A percentile compares a stretch with the other conserved stretches of the same genome.
phyloP scores from a whole-genome alignment of 164 flowering plant species.

The Euptelea pleiosperma region DNA sequence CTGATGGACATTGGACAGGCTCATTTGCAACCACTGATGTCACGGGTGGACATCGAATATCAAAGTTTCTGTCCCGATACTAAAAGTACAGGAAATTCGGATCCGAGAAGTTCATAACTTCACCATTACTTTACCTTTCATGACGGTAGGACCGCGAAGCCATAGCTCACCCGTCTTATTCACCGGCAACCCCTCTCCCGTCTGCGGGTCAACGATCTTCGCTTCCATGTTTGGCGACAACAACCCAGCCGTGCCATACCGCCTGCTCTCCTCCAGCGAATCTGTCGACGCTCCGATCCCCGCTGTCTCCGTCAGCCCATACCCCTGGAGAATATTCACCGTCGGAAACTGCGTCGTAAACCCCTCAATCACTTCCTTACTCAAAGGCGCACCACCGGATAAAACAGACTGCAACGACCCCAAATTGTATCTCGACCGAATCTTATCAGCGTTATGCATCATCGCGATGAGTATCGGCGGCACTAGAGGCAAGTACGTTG shows the following conservation, averaged over 20 bases:
- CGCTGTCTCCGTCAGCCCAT: conserved; percentile 78
- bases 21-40: too few species aligned
- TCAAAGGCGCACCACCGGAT: conserved; percentile 83
- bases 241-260: conserved; percentile 81
- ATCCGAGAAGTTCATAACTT: too few species aligned
- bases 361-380: conserved; percentile 78
- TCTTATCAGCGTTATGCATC: conserved; percentile 34
- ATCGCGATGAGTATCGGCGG: conserved; percentile 48
- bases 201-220: conserved; percentile 70
- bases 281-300: conserved; percentile 87
- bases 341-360: conserved; percentile 55
- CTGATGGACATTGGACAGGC: too few species aligned
- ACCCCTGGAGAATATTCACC: conserved; percentile 67
- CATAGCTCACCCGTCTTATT: conserved; percentile 84
- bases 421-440: conserved; percentile 42
- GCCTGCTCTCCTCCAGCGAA: conserved; percentile 69
- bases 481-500: conserved; percentile 31
- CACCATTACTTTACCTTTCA: conserved; percentile 90
- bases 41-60: too few species aligned
- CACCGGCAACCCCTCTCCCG: conserved; percentile 42
- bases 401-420: conserved; percentile 43
- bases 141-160: conserved; percentile 69
- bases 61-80: too few species aligned
- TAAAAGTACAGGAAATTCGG: too few species aligned
- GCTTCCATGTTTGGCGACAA: conserved; percentile 70